These are phyloP conservation scores for Calonectria naviculata DNA, from an alignment of 2,329 filamentous ascomycete species.

Conservation along the genomic window DNA sequence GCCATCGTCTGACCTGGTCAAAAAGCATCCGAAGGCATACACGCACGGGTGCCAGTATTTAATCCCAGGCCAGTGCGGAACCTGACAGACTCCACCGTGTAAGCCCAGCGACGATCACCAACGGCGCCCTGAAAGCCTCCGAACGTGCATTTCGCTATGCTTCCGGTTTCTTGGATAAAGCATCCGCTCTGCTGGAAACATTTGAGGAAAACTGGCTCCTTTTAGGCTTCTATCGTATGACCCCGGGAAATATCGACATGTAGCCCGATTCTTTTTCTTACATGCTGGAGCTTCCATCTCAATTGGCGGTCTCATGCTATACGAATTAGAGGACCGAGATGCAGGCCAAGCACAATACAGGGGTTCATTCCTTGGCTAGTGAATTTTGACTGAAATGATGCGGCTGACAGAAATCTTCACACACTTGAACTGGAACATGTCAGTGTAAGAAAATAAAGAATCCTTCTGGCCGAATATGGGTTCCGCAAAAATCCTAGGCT, in stretches of 20 bases:
- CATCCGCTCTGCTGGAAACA: not conserved
- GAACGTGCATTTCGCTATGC: not conserved
- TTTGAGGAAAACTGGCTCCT: not conserved
- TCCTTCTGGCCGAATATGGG: too few relatives aligned
- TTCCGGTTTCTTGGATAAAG: not conserved
- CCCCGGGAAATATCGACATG: not conserved
- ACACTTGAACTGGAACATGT: too few relatives aligned
- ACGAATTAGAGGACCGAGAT: too few relatives aligned
- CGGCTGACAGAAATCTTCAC: too few relatives aligned
- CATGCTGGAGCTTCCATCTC: not conserved
- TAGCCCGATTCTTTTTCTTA: not conserved
- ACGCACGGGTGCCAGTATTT: not conserved
- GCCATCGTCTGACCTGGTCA: not conserved
- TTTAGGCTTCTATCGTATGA: slow-evolving; percentile 20
- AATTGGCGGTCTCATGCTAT: too few relatives aligned
- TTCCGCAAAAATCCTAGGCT: too few relatives aligned
- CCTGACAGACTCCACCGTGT: not conserved
- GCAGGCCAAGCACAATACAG: too few relatives aligned
- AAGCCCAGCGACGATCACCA: not conserved
- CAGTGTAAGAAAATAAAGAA: too few relatives aligned
- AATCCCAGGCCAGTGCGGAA: not conserved
- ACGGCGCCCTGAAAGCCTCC: not conserved
- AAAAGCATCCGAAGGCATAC: slow-evolving; percentile 9
- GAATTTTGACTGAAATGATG: too few relatives aligned
- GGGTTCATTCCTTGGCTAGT: too few relatives aligned